These are phyloP conservation scores for Neurospora sp. DNA, from an alignment of 495 filamentous ascomycete species.

Conservation along the genomic window DNA sequence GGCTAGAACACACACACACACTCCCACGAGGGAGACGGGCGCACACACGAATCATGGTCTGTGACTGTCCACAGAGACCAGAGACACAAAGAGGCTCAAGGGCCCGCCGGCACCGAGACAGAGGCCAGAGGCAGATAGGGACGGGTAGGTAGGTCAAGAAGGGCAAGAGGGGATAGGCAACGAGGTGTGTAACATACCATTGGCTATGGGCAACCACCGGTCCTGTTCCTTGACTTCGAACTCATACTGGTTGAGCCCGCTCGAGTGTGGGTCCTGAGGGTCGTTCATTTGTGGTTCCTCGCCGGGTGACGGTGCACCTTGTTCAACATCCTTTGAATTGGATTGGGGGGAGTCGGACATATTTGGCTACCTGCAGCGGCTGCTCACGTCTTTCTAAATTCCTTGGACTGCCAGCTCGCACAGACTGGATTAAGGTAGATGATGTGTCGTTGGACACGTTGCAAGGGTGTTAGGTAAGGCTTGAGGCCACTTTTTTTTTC, in stretches of 20 bases:
- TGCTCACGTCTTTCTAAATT: constrained; percentile 47
- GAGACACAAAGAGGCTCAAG: background rate
- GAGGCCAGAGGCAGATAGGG: constrained; percentile 22
- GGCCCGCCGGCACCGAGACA: constrained; percentile 10
- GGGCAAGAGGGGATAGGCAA: constrained; percentile 9
- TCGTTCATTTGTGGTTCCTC: constrained; percentile 58
- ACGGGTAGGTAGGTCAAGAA: background rate
- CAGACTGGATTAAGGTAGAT: constrained; percentile 33
- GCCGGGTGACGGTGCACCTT: constrained; percentile 86
- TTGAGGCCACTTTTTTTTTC: constrained; percentile 26
- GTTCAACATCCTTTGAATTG: constrained; percentile 90
- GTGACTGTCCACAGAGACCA: background rate
- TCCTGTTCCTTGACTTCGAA: constrained; percentile 99
- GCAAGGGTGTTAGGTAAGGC: constrained; percentile 36
- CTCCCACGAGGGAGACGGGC: constrained; percentile 11
- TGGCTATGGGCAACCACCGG: constrained; percentile 99
- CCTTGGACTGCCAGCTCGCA: constrained; percentile 45
- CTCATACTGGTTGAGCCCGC: constrained; percentile 57
- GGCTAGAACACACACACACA: constrained; percentile 11
- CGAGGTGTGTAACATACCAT: constrained; percentile 69
- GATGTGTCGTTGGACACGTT: constrained; percentile 48
- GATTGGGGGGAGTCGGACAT: constrained; percentile 95
- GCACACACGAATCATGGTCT: constrained; percentile 29
- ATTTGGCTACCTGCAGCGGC: constrained; percentile 60
- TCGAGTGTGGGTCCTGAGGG: constrained; percentile 47